A percentile compares a stretch with the other conserved stretches of the same genome.
Evolutionary conservation across 164 flowering plant genomes (phyloP).

Genomic region (Dillenia suffruticosa): DNA sequence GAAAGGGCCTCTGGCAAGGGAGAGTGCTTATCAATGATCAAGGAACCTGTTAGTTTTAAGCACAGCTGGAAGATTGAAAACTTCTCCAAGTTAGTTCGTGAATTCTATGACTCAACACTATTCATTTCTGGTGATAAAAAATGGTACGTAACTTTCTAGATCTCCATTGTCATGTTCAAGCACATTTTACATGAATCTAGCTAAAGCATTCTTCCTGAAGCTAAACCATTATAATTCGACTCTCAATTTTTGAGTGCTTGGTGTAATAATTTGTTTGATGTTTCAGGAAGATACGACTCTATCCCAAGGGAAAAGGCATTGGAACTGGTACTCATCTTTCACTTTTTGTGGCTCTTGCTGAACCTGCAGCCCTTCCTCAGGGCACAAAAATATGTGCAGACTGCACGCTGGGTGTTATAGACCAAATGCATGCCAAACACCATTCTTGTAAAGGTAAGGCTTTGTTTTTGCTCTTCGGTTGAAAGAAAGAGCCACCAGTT

Average conservation of each 20-base stretch:
- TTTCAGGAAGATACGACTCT: conserved; percentile 43
- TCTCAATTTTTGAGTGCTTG: neutral
- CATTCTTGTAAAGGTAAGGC: conserved; percentile 26
- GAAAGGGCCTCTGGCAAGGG: conserved; percentile 31
- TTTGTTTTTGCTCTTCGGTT: neutral
- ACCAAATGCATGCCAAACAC: conserved; percentile 23
- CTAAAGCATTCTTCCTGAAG: neutral
- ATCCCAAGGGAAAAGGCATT: conserved; percentile 33
- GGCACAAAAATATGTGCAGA: conserved; percentile 32
- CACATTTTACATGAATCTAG: no score
- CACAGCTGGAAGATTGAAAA: conserved; percentile 33
- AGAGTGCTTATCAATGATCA: conserved; percentile 27
- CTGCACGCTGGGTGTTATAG: conserved; percentile 27
- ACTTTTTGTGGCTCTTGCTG: conserved; percentile 30
- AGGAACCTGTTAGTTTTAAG: conserved; percentile 21
- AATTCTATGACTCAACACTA: conserved; percentile 18
- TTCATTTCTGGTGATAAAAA: conserved; percentile 31
- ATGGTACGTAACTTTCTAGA: conserved; percentile 26
- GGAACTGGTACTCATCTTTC: conserved; percentile 28
- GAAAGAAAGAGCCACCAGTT: no score
- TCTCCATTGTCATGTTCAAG: neutral
- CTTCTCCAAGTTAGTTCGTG: conserved; percentile 21
- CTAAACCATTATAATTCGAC: no score
- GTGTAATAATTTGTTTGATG: neutral
- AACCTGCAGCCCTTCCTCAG: conserved; percentile 20